Evolutionary conservation across 2,329 filamentous ascomycete species (phyloP), one percentile per base, ranked within the genome.

Genomic region (Dactylellina sp.): DNA sequence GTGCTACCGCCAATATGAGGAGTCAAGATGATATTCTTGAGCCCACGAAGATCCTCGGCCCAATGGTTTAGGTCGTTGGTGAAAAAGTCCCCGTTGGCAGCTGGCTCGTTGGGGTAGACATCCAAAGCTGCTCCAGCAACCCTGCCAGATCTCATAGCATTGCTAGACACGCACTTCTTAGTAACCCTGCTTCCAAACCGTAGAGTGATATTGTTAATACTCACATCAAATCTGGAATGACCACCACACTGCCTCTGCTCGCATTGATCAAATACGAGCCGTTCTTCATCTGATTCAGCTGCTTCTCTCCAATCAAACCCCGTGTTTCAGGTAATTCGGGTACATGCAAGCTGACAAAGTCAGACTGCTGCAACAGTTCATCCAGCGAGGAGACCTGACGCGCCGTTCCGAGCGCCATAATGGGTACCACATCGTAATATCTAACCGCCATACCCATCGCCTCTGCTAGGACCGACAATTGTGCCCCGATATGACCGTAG

Each of bases 401-500:
- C 32, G 94, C 89, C 9, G 91, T 96, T 64, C 95, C 95, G 80
- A 99, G 84, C 47, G 91, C 91, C 95, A 99, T 99, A 78, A 98
- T 86, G 78, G 93, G 96, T 76, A 97, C 83, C 5, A 97, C 89
- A 81, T 99, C 95, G 82, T 96, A 98, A 85, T 97, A 99, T 79
- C 98, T 93, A 79, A 99, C 95, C 14, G 86, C 89, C 94, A 99
- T 97, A 55, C 95, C 95, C 93, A 99, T 97, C 22, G 94, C 89
- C 82, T 99, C 95, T 25, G 95, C 93, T 76, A 99, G 85, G 44
- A 99, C 95, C 0, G 93, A 98, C 76, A 99, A 84, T 82, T 99
- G 95, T 57, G 92, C 93, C 75, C 95, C 95, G 80, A 99, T 98
- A 81, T 99, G 95, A 75, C 95, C 95, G 80, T 99, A 99, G 28